Evolutionary conservation across 1,284 basidiomycete species (phyloP).

Genomic region (Fomitiporia mediterranea): DNA sequence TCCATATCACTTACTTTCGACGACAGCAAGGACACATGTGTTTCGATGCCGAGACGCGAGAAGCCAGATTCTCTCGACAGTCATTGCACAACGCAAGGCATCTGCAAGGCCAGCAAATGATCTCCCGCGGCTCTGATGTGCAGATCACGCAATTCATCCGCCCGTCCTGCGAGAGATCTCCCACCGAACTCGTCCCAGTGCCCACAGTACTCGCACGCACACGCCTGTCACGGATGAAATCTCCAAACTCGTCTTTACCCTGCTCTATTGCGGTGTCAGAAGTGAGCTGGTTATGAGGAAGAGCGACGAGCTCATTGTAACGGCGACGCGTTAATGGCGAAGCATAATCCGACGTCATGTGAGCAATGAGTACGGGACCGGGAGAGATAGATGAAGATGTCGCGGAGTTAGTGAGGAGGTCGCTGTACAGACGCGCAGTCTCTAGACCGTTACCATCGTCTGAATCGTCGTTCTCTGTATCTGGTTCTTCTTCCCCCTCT

Average conservation of each 20-base stretch:
- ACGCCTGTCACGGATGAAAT: slow-evolving; percentile 25
- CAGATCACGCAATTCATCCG: slow-evolving; percentile 64
- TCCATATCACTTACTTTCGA: slow-evolving; percentile 42
- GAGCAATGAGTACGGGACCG: slow-evolving; percentile 45
- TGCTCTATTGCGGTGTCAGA: slow-evolving; percentile 13
- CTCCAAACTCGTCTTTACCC: slow-evolving; percentile 27
- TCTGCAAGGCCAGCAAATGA: slow-evolving; percentile 78
- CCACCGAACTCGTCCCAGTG: slow-evolving; percentile 1
- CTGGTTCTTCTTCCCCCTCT: slow-evolving; percentile 23
- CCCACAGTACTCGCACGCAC: slow-evolving; percentile 21
- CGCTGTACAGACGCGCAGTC: slow-evolving; percentile 39
- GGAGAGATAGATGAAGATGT: slow-evolving; percentile 28
- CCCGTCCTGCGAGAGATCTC: slow-evolving; percentile 29
- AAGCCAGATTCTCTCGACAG: slow-evolving; percentile 64
- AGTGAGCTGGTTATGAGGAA: slow-evolving; percentile 11
- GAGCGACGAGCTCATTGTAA: slow-evolving; percentile 35
- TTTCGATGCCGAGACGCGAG: slow-evolving; percentile 55
- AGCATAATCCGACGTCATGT: slow-evolving; percentile 38
- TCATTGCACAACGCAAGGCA: slow-evolving; percentile 71
- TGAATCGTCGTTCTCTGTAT: slow-evolving; percentile 24
- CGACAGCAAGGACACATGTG: slow-evolving; percentile 74
- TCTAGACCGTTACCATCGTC: slow-evolving; percentile 30
- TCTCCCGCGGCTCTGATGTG: slow-evolving; percentile 59
- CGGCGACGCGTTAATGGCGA: slow-evolving; percentile 45
- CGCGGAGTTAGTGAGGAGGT: slow-evolving; percentile 33